phyloP scores from a whole-genome alignment of 1,284 basidiomycete species.

The Agroathelia rolfsii region DNA sequence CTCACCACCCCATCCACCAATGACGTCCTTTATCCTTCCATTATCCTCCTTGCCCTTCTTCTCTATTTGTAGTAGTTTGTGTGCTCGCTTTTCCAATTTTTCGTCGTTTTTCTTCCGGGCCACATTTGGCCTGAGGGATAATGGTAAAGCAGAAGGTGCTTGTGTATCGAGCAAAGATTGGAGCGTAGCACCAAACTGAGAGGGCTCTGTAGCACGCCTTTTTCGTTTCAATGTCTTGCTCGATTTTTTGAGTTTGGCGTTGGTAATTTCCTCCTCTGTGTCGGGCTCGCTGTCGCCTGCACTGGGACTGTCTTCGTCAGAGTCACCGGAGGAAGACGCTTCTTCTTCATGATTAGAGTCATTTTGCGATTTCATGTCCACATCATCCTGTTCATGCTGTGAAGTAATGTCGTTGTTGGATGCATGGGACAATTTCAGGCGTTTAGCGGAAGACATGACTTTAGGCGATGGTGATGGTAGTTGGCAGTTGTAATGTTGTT shows the following conservation, averaged over 20 bases:
- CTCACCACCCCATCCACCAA: slow-evolving; percentile 77
- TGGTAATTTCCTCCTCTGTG: slow-evolving; percentile 56
- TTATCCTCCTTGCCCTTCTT: slow-evolving; percentile 70
- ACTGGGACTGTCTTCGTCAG: slow-evolving; percentile 20
- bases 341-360: slow-evolving; percentile 20
- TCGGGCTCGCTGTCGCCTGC: slow-evolving; percentile 21
- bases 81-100: slow-evolving; percentile 60
- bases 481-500: too few relatives aligned
- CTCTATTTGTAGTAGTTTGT: slow-evolving; percentile 57
- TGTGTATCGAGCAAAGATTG: slow-evolving; percentile 60
- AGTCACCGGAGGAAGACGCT: slow-evolving; percentile 16
- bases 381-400: slow-evolving; percentile 14
- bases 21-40: slow-evolving; percentile 62
- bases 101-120: slow-evolving; percentile 59
- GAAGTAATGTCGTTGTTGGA: slow-evolving; percentile 17
- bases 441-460: too few relatives aligned
- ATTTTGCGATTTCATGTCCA: slow-evolving; percentile 15
- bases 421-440: slow-evolving; percentile 27
- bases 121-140: slow-evolving; percentile 69
- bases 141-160: slow-evolving; percentile 52
- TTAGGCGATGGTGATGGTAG: too few relatives aligned
- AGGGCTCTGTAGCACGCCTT: slow-evolving; percentile 64
- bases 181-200: slow-evolving; percentile 62
- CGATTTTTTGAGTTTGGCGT: slow-evolving; percentile 48
- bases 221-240: slow-evolving; percentile 73